Base-by-base conservation (phyloP, 2,329 filamentous ascomycete genomes). In the Decorospora gaudefroyi region DNA sequence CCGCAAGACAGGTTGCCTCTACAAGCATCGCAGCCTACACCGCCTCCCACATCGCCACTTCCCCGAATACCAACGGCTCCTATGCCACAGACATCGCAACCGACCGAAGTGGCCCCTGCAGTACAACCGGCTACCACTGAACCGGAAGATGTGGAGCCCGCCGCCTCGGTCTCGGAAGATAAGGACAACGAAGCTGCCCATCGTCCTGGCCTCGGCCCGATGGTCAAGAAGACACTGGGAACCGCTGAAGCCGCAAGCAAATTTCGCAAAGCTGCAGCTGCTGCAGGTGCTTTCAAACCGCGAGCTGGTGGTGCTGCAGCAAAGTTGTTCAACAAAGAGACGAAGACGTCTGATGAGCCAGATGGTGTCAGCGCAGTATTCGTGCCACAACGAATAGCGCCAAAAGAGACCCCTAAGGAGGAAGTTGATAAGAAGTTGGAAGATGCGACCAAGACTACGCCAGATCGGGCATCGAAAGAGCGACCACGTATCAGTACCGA, bases 341-440 rank as follows among this genome's bases (percentile, higher is more conserved):
- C 83, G 51, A 82, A 80, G 43, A 69, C 71, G n/a, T 73, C 72
- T 3, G 81, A 86, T 16, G 90, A 87, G 4, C 87, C 90, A 5
- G 91, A 96, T 72, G 92, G 91, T 2, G 95, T 96, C 53, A 95
- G 86, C 9, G 82, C 86, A 26, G 91, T 96, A 25, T 87, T 96
- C 16, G 88, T 90, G 3, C 90, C 91, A 2, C 80, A 73, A 28
- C 72, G 59, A 22, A 64, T 64, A 38, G 27, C 46, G 6, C 44
- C 49, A 8, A 53, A 57, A 38, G 57, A 57, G 13, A 46, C 54
- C 1, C 57, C 61, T 1, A 60, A 57, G 29, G 59, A 63, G 32
- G 60, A 65, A 26, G 38, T 39, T 0, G 61, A 67, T 28, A 54
- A 59, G 42, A 63, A 61, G 35, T n/a, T 34, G 1, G 66, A 67